Evolutionary conservation across 192 early-diverging fungal species (phyloP), one percentile per base, ranked within the genome.

Genomic region (Backusella australiensis): DNA sequence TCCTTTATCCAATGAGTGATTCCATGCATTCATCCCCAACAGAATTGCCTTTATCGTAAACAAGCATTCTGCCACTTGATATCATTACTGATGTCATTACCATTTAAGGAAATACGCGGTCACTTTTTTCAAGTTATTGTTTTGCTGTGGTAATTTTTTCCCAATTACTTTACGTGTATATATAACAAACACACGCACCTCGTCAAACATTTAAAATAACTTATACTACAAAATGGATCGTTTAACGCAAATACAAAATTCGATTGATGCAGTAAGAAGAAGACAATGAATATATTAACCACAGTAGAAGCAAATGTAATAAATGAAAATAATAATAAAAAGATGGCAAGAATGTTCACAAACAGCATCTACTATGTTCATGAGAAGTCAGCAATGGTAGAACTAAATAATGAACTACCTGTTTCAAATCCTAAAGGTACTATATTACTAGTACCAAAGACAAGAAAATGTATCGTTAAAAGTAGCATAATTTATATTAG

Each of bases 281-380:
- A 35, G 9, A 67, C 8, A 44, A 44, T 44, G 15, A 49, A 49
- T 49, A 49, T 49, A 49, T 49, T 49, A 6, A 49, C 5, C 1
- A 17, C 46, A 4, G 6, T 49, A 76, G 19, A 11, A 39, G 34
- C 7, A 36, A 38, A 21, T 34, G 36, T 2, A 34, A 66, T 11
- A 72, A 15, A 38, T 39, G 6, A 56, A n/a, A 9, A 11, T 53
- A 63, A 11, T 53, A 63, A 14, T 70, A 36, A 68, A 66, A 63
- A 88, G 78, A 78, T 86, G 80, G 83, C 87, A 15, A 71, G 84
- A 23, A 83, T 88, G 75, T 88, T 88, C 71, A 81, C 84, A 72
- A 86, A 85, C 66, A 86, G 85, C 23, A 85, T 88, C 49, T 81
- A 88, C 72, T 85, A 88, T 77, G 83, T 88, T 38, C 77, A 83